Evolutionary conservation across 2,329 filamentous ascomycete genomes (phyloP).

Genomic region (Nakataea oryzae): DNA sequence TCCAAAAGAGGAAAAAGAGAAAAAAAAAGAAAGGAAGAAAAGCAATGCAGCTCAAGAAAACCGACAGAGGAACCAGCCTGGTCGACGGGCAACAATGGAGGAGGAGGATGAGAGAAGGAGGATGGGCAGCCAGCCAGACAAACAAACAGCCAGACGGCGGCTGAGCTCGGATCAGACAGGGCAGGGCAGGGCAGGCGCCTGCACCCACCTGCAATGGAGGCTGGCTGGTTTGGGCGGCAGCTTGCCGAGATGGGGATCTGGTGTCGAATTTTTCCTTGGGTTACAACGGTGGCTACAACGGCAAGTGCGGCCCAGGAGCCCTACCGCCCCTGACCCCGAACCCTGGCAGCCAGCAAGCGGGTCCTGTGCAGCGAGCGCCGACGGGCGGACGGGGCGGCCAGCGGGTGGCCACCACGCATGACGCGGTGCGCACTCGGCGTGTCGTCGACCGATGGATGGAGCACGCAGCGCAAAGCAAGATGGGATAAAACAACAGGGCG

Average conservation of each 20-base stretch:
- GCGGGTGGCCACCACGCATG: background rate
- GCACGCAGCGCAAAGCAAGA: background rate
- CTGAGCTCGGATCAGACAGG: background rate
- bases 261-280: background rate
- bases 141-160: background rate
- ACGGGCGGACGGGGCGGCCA: background rate
- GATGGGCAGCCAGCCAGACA: background rate
- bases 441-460: background rate
- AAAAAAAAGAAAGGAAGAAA: no score
- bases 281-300: background rate
- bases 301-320: background rate
- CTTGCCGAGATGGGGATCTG: background rate
- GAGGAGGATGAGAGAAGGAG: background rate
- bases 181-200: no score
- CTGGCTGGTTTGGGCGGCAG: background rate
- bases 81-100: background rate
- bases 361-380: no score
- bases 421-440: background rate
- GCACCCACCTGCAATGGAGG: background rate
- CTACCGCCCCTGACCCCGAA: background rate
- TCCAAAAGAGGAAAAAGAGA: no score
- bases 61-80: background rate
- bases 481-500: background rate
- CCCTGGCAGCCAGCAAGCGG: background rate
- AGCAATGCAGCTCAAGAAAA: no score